Base-by-base conservation (phyloP, 2,329 filamentous ascomycete genomes). In the Geosmithia morbida region DNA sequence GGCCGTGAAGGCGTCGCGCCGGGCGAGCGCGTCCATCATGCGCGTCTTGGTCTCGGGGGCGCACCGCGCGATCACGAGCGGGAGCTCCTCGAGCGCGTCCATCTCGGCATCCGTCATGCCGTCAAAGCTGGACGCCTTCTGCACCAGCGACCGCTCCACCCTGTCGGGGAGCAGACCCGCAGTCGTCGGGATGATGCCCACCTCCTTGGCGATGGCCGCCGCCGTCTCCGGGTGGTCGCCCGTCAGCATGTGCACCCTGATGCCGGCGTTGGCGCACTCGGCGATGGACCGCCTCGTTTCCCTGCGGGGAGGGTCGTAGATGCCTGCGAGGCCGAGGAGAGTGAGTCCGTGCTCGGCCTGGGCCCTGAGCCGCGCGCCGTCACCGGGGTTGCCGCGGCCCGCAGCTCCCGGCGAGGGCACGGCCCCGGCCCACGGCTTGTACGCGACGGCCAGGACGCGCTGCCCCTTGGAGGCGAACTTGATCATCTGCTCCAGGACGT, bases 221-320 rank as follows among this genome's bases (percentile, higher is more conserved):
- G 85, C 86, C 1, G 85, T 92, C 48, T 83, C 79, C 1, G 81
- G 81, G 58, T 90, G 85, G 56, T 92, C 86, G 49, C 86, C 86
- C 19, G 86, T 92, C 30, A 90, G 72, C 85, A 90, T 89, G 65
- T 88, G 84, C 7, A 89, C 85, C 51, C 74, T 75, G 59, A 89
- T 87, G 45, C 85, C 85, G 22, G 85, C 85, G 43, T 72, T 72
- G 48, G 83, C 77, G 56, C 83, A 87, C 57, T 83, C 75, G 19
- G 69, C 69, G 49, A 89, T 85, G 7, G 85, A 81, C 1, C 71
- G 74, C 19, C 81, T 84, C 1, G 87, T 88, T 65, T 94, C 87
- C 2, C 79, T 77, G 2, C 87, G 85, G 48, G 87, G 87, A 3
- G 87, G 87, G 54, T 94, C 87, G 59, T 92, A 90, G 52, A 94